Evolutionary conservation across 2,329 filamentous ascomycete species (phyloP).

Genomic region (Fusarium floridanum): DNA sequence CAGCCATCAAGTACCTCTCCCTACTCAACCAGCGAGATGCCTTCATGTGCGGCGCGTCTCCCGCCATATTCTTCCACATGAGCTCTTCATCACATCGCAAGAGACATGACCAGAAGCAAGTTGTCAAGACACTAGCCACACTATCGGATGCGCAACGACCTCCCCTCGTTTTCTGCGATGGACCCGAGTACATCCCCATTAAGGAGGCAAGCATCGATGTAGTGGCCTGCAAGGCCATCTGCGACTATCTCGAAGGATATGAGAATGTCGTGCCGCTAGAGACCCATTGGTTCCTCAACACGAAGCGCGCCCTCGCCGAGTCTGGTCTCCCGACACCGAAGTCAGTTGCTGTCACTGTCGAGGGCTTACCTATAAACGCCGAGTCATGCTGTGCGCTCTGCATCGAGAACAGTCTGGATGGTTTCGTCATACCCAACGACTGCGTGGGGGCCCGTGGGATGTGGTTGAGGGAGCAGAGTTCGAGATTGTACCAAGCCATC

Average conservation of each 20-base stretch:
- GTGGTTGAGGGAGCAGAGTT: conserved; percentile 49
- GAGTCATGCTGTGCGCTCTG: conserved; percentile 46
- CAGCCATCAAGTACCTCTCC: conserved; percentile 52
- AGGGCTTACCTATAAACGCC: conserved; percentile 31
- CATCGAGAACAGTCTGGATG: conserved; percentile 6
- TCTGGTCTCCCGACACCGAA: conserved; percentile 52
- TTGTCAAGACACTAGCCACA: conserved; percentile 47
- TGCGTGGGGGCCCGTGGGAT: conserved; percentile 46
- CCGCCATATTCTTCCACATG: conserved; percentile 49
- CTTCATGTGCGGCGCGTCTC: conserved; percentile 47
- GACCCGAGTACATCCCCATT: conserved; percentile 40
- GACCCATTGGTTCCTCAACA: conserved; percentile 53
- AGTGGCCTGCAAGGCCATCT: conserved; percentile 38
- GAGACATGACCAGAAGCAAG: conserved; percentile 48
- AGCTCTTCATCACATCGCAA: conserved; percentile 34
- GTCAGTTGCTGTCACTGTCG: conserved; percentile 43
- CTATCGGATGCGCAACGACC: conserved; percentile 48
- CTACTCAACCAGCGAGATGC: conserved; percentile 53
- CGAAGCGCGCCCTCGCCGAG: conserved; percentile 51
- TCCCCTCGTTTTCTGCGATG: conserved; percentile 50
- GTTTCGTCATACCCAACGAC: conserved; percentile 41
- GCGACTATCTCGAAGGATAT: conserved; percentile 49
- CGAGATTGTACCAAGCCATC: conserved; percentile 43
- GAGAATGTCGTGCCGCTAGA: conserved; percentile 47
- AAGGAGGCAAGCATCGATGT: conserved; percentile 46